Conservation (phyloP, 2,329 filamentous ascomycete genomes). For the Hortaea werneckii region DNA sequence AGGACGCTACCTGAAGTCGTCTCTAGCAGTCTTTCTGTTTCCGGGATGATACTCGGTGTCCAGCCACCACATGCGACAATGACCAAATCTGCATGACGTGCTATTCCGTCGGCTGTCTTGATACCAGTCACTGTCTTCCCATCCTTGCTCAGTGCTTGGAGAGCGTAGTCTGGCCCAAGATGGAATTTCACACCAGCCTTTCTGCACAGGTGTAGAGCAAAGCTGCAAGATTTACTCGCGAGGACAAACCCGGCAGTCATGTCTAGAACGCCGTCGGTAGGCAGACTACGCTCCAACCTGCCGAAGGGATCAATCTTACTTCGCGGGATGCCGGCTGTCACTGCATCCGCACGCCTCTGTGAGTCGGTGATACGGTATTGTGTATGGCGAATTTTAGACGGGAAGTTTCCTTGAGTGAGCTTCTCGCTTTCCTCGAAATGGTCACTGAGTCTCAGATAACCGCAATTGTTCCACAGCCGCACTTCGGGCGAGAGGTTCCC, state of each 20-base stretch:
- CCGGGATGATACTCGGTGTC: slow-evolving; percentile 20
- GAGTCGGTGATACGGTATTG: background rate
- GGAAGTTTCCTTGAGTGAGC: slow-evolving; percentile 1
- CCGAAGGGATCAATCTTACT: slow-evolving; percentile 2
- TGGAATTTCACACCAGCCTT: background rate
- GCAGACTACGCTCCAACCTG: background rate
- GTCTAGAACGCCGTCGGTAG: background rate
- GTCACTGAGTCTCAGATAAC: slow-evolving; percentile 10
- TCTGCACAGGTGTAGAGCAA: slow-evolving; percentile 2
- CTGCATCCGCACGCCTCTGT: slow-evolving; percentile 1
- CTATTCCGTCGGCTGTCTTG: slow-evolving; percentile 4
- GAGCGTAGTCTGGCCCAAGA: slow-evolving; percentile 6
- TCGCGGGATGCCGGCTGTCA: background rate
- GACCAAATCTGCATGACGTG: slow-evolving; percentile 9
- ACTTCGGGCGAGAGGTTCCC: background rate
- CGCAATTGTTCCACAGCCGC: slow-evolving; percentile 10
- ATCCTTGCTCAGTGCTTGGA: slow-evolving; percentile 2
- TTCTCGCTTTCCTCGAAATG: slow-evolving; percentile 1
- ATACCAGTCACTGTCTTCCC: background rate
- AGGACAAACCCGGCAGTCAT: slow-evolving; percentile 4
- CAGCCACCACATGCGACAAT: slow-evolving; percentile 11
- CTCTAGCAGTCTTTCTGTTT: slow-evolving; percentile 12
- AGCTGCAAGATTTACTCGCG: slow-evolving; percentile 2
- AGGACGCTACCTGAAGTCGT: slow-evolving; percentile 16
- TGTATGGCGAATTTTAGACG: background rate